phyloP scores from a whole-genome alignment of 177 flowering plant species.

The Vitis hybrid region DNA sequence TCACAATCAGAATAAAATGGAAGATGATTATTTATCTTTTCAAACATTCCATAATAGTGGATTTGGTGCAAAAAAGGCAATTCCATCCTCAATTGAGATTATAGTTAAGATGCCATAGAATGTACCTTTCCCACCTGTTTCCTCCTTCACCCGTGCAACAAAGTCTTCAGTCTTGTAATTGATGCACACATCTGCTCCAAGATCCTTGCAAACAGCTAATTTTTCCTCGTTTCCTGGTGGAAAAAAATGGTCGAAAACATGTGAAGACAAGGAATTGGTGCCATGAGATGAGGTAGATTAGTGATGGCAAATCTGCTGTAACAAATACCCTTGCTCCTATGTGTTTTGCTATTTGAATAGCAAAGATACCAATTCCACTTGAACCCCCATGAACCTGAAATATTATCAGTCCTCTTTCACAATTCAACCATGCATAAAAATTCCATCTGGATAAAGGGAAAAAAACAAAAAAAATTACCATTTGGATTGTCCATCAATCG shows the following conservation, averaged over 20 bases:
- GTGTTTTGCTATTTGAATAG: constrained; percentile 84
- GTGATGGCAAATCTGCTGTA: constrained; percentile 69
- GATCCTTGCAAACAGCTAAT: constrained; percentile 66
- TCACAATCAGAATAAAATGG: background rate
- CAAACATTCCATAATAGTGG: too few species aligned
- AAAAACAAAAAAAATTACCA: background rate
- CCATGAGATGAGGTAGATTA: background rate
- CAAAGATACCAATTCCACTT: constrained; percentile 95
- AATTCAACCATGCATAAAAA: constrained; percentile 6
- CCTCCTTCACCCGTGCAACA: constrained; percentile 81
- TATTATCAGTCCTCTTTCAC: background rate
- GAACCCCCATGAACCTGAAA: constrained; percentile 92
- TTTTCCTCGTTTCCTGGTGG: constrained; percentile 78
- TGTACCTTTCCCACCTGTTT: constrained; percentile 80
- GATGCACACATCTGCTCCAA: constrained; percentile 94
- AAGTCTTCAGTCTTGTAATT: constrained; percentile 95
- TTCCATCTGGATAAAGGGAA: background rate
- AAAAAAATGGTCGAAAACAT: constrained; percentile 1
- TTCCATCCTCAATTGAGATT: too few species aligned
- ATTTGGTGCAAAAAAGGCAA: too few species aligned
- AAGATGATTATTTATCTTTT: too few species aligned
- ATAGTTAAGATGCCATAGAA: background rate
- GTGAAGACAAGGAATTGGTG: background rate
- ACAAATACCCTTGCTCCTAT: constrained; percentile 67
- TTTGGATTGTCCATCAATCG: background rate